Conservation (phyloP, 345 rosid species). For the Rhizophora apiculata region DNA sequence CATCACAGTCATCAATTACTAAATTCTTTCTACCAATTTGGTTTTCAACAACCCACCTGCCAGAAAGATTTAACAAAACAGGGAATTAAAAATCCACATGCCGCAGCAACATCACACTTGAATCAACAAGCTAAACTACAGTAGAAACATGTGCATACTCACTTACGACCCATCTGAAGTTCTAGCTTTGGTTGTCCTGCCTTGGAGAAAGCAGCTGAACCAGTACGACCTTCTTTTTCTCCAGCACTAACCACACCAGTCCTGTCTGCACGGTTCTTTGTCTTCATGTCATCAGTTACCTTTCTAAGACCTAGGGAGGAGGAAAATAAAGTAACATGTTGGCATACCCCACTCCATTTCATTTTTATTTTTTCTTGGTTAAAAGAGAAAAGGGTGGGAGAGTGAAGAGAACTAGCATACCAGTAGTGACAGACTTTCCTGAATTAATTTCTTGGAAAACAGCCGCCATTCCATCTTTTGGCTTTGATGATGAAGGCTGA, state of each 20-base stretch:
- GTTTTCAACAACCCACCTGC: slow-evolving; percentile 96
- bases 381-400: neutral
- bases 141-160: slow-evolving; percentile 26
- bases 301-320: slow-evolving; percentile 65
- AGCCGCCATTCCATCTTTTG: slow-evolving; percentile 88
- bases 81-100: slow-evolving; percentile 13
- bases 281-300: slow-evolving; percentile 91
- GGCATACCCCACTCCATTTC: slow-evolving; percentile 4
- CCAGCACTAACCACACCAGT: slow-evolving; percentile 59
- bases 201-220: slow-evolving; percentile 57
- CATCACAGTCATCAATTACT: slow-evolving; percentile 85
- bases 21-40: slow-evolving; percentile 84
- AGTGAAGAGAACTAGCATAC: slow-evolving; percentile 31
- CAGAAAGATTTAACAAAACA: slow-evolving; percentile 15
- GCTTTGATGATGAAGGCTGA: slow-evolving; percentile 69
- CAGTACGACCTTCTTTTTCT: slow-evolving; percentile 50
- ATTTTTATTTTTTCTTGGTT: neutral
- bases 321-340: slow-evolving; percentile 17
- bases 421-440: slow-evolving; percentile 62
- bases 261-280: slow-evolving; percentile 73
- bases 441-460: slow-evolving; percentile 86
- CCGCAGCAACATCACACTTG: slow-evolving; percentile 7
- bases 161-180: slow-evolving; percentile 99
- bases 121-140: slow-evolving; percentile 3
- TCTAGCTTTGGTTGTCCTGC: slow-evolving; percentile 86